Evolutionary conservation across 2,329 filamentous ascomycete species (phyloP), one percentile per base, ranked within the genome.

Genomic region (Colletotrichum euphorbiae): DNA sequence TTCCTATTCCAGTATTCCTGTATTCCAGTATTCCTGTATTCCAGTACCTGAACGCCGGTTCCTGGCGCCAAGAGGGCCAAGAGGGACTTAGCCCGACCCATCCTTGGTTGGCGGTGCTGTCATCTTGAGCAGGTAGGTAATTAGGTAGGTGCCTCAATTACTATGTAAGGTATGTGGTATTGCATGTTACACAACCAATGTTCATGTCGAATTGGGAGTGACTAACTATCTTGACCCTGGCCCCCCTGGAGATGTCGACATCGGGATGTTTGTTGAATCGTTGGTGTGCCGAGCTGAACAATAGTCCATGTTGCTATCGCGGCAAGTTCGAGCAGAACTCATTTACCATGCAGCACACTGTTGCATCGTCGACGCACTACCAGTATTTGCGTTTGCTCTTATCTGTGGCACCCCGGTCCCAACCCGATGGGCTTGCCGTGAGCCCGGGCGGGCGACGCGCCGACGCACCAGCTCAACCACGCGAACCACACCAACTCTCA

Each of bases 171-270:
- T n/a, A n/a, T n/a, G n/a, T n/a, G n/a, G n/a, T n/a, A n/a, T n/a
- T n/a, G n/a, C n/a, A n/a, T n/a, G n/a, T n/a, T n/a, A n/a, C n/a
- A 33, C 19, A 42, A 31, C 43, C 33, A 45, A 12, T 15, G 43
- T 15, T 24, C 11, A 24, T 13, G 24, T 67, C 45, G 59, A 50
- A 36, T 51, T 57, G 38, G 52, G 38, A 40, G 54, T 13, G 9
- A 13, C 42, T 38, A 43, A 59, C 28, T 58, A 64, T 67, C 64
- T 64, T 8, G 21, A 67, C 51, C 59, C 51, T n/a, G 43, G 43
- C 31, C 48, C 21, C 50, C 45, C 59, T 40, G 45, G 19, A 15
- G 64, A 56, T 65, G 61, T 61, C 52, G 31, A 19, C 17, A 52
- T 46, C 28, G 24, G 43, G 42, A 21, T 15, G 17, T 21, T 19